These are phyloP conservation scores for Tetracladium setigerum DNA, from an alignment of 495 filamentous ascomycete species.

Conservation along the genomic window DNA sequence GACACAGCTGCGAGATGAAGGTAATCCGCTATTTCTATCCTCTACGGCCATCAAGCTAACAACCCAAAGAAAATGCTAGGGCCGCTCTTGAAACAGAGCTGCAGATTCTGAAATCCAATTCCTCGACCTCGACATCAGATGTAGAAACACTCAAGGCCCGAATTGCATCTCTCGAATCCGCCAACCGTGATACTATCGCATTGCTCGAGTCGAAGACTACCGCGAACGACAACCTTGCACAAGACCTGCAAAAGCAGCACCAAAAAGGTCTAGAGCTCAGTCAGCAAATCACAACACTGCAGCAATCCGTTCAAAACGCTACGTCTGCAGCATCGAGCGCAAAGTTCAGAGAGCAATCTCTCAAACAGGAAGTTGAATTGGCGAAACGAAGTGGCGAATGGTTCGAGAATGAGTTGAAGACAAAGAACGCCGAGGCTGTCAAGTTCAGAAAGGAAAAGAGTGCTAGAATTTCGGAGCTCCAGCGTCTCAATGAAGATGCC, in stretches of 20 bases:
- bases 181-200: conserved; percentile 80
- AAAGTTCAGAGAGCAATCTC: conserved; percentile 78
- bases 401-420: conserved; percentile 83
- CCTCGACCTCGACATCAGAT: conserved; percentile 68
- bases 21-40: conserved; percentile 35
- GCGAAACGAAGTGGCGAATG: conserved; percentile 86
- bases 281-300: conserved; percentile 68
- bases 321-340: conserved; percentile 67
- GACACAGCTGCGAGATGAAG: conserved; percentile 71
- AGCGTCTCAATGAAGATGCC: conserved; percentile 81
- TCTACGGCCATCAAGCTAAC: conserved; percentile 7
- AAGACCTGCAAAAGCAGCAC: conserved; percentile 80
- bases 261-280: conserved; percentile 77
- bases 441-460: conserved; percentile 95
- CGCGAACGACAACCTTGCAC: conserved; percentile 76
- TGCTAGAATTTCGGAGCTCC: conserved; percentile 74
- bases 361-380: conserved; percentile 82
- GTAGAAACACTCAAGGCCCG: conserved; percentile 66
- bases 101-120: conserved; percentile 66
- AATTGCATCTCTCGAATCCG: conserved; percentile 77
- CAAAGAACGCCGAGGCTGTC: conserved; percentile 72
- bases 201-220: conserved; percentile 83
- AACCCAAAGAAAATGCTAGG: conserved; percentile 49
- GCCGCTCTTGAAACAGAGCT: conserved; percentile 75
- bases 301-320: conserved; percentile 73